Conservation (phyloP, 108 stramenopile genomes). For the Discostella stelligeroides region DNA sequence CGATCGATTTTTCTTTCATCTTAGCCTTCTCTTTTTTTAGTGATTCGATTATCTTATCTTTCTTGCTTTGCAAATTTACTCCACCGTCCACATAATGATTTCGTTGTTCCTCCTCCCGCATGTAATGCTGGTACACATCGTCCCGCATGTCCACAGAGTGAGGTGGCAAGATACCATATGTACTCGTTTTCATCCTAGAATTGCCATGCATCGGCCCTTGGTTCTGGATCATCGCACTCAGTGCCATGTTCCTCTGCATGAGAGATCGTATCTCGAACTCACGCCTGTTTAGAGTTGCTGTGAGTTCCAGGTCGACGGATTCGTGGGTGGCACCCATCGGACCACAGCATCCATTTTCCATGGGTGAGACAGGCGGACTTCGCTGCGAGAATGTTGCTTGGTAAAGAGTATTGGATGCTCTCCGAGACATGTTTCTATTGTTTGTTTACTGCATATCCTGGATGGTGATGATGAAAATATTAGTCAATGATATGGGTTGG, state of each 20-base stretch:
- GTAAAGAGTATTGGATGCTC: background rate
- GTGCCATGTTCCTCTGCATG: background rate
- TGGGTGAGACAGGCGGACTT: background rate
- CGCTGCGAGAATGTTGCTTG: background rate
- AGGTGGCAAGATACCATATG: conserved; percentile 19
- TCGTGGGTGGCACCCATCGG: conserved; percentile 6
- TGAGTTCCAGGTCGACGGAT: conserved; percentile 20
- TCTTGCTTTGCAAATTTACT: background rate
- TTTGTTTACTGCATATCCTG: too few relatives aligned
- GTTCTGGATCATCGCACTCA: background rate
- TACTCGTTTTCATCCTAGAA: conserved; percentile 1
- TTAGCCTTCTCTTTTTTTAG: background rate
- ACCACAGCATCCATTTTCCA: background rate
- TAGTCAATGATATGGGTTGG: too few relatives aligned
- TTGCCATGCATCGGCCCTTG: background rate
- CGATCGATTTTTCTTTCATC: background rate
- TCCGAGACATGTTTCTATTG: background rate
- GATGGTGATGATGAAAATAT: too few relatives aligned
- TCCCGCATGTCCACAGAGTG: conserved; percentile 16
- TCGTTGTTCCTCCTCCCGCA: too few relatives aligned
- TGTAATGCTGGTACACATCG: background rate
- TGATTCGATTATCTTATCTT: background rate
- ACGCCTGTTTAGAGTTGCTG: conserved; percentile 7
- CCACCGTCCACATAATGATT: background rate
- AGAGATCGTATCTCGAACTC: conserved; percentile 19